Base-by-base conservation (phyloP, 2,329 filamentous ascomycete genomes). In the Arthrobotrys pseudoclavata region DNA sequence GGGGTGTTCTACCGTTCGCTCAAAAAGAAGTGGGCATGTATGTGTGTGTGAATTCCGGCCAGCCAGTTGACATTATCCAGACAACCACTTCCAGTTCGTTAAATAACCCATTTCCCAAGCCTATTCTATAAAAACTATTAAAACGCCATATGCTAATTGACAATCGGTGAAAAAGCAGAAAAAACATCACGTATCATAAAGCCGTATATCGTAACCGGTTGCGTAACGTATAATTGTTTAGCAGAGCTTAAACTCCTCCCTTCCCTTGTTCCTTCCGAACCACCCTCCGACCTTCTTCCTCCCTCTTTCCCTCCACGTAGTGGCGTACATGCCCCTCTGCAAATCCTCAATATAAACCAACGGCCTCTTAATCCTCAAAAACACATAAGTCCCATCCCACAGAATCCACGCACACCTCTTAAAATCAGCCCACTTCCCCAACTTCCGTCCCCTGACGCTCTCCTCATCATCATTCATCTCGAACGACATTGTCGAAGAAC, bases 281-380 rank as follows among this genome's bases (percentile, higher is more conserved):
- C 60, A 72, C 13, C 40, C 50, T 1, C 40, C 18, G 20, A 72
- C 40, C 63, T 70, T 76, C 50, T 53, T 60, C 45, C 26, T 61
- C 1, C 57, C 72, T 18, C 60, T 60, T 18, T 57, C 52, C 26
- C 60, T 69, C 72, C 72, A 76, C 1, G 57, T 70, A 0, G 72
- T 68, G n/a, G 37, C 34, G 26, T 76, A 76, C 31, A 62, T 24
- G 4, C 72, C 72, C 42, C 24, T 69, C 50, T 70, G 60, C 42
- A 76, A 37, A 18, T 76, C 72, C 53, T 76, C 72, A 12, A 76
- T 13, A 53, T 76, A 76, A 10, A 76, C 50, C 57, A 76, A 64
- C 40, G 72, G 72, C 20, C 72, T 31, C 66, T 76, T 76, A 15
- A 70, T 68, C 12, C 42, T 61, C 45, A 69, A 52, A 26, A 63